Evolutionary conservation across 768 basidiomycete species (phyloP), one percentile per base, ranked within the genome.

Genomic region (Tulasnella sp.): DNA sequence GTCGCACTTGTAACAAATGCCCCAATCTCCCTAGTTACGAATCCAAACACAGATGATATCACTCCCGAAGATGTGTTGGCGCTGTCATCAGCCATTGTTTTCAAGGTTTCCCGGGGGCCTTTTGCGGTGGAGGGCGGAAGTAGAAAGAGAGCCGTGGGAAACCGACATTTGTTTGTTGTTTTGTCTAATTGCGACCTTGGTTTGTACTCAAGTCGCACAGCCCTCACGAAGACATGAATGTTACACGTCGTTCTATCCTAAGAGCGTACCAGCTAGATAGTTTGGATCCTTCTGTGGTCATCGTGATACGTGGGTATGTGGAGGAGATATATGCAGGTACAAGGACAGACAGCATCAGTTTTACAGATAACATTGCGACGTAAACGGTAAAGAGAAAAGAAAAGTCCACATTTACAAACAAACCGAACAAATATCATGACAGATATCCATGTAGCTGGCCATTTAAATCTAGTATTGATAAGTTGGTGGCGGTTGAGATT

Each of bases 21-120:
- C 35, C 44, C 39, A n/a, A 51, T 41, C 33, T 51, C 49, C 24
- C 49, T 39, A 44, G 49, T 42, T 19, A 51, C 49, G 29, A 41
- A 40, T 8, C 49, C 49, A 43, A 51, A 31, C 5, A 51, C 49
- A 13, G 49, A 41, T 4, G 49, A 51, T 15, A 51, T 29, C 12
- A 51, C 7, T 16, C 49, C 35, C 31, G 41, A 29, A 31, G 49
- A 41, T 5, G n/a, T 28, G 34, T 37, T 37, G 47, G 27, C 31
- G n/a, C n/a, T n/a, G n/a, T n/a, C n/a, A n/a, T n/a, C n/a, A n/a
- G n/a, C n/a, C n/a, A 27, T 37, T 20, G 49, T 40, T 25, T 22
- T 51, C 49, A 15, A 16, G 19, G 39, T 40, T 25, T 16, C 27
- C 19, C 10, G 39, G 5, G n/a, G 39, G 39, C 39, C 19, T 40